These are phyloP conservation scores for Falciphora oryzae DNA, from an alignment of 2,329 filamentous ascomycete species.

Conservation along the genomic window DNA sequence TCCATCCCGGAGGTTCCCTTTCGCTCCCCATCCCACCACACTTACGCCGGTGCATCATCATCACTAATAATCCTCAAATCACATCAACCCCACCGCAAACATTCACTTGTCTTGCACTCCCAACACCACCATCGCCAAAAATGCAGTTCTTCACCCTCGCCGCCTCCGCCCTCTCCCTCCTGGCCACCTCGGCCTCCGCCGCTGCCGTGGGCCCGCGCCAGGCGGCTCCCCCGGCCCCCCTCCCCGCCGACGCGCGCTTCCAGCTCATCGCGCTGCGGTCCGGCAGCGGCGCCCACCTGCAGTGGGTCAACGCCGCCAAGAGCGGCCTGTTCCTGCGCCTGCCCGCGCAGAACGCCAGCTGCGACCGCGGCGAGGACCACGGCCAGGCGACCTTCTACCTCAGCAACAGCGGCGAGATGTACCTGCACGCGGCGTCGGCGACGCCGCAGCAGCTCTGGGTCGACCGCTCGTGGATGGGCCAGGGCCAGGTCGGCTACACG, in stretches of 20 bases:
- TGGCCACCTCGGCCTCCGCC: constrained; percentile 22
- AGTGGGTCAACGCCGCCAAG: constrained; percentile 36
- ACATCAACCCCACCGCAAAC: no score
- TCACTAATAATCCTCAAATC: no score
- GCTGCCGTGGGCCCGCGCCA: constrained; percentile 21
- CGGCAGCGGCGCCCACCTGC: constrained; percentile 42
- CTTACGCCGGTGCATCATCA: no score
- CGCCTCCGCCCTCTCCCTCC: constrained; percentile 42
- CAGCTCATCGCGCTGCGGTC: constrained; percentile 44
- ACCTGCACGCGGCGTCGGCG: constrained; percentile 38
- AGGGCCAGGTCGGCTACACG: constrained; percentile 45
- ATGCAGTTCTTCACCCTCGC: constrained; percentile 50
- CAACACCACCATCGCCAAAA: background rate
- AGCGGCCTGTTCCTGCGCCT: constrained; percentile 38
- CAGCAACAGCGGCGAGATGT: constrained; percentile 36
- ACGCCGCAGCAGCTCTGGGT: constrained; percentile 44
- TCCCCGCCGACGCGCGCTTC: constrained; percentile 34
- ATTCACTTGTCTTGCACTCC: background rate
- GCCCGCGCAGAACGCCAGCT: constrained; percentile 42
- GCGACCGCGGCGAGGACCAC: constrained; percentile 30
- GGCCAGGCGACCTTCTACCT: constrained; percentile 45
- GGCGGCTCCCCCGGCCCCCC: constrained; percentile 17
- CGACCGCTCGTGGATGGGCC: constrained; percentile 26
- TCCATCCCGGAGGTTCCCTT: no score
- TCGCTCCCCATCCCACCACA: no score